phyloP scores from a whole-genome alignment of 225 moss, liverwort and hornwort genomes.

The Takakia lepidozioides region DNA sequence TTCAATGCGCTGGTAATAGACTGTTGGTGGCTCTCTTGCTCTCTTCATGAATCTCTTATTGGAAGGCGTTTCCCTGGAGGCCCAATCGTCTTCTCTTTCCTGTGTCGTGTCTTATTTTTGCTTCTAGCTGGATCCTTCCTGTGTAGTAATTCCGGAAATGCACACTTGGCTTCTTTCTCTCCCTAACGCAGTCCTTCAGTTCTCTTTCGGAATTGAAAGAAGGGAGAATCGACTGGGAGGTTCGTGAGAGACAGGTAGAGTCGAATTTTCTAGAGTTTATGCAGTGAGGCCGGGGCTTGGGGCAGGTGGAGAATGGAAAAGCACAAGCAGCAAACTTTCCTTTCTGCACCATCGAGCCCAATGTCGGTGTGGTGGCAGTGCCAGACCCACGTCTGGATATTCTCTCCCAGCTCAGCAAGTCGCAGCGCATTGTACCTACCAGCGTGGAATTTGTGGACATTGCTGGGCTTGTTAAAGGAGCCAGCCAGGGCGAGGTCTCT shows the following conservation, averaged over 20 bases:
- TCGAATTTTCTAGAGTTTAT: no score
- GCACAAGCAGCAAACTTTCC: slow-evolving; percentile 98
- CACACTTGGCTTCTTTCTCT: no score
- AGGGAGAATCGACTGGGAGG: background rate
- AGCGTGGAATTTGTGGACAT: slow-evolving; percentile 96
- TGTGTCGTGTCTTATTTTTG: no score
- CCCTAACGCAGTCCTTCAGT: no score
- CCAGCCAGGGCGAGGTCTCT: slow-evolving; percentile 88
- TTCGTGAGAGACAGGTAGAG: background rate
- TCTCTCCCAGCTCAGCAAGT: slow-evolving; percentile 74
- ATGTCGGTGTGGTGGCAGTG: slow-evolving; percentile 91
- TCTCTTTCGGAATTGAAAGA: no score
- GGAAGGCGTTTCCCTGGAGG: no score
- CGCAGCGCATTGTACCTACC: slow-evolving; percentile 74
- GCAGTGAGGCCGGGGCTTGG: no score
- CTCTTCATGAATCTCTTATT: no score
- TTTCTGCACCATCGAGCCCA: slow-evolving; percentile 95
- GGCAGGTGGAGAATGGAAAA: slow-evolving; percentile 89
- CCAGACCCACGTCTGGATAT: slow-evolving; percentile 78
- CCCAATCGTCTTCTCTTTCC: no score
- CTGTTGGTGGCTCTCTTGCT: background rate
- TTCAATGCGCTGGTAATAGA: slow-evolving; percentile 71
- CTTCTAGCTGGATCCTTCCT: no score
- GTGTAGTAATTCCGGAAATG: no score
- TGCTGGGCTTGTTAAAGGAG: slow-evolving; percentile 96